Evolutionary conservation across 2,329 filamentous ascomycete genomes (phyloP), one percentile per base, ranked within the genome.

Genomic region (Torrubiellomyces zombiae): DNA sequence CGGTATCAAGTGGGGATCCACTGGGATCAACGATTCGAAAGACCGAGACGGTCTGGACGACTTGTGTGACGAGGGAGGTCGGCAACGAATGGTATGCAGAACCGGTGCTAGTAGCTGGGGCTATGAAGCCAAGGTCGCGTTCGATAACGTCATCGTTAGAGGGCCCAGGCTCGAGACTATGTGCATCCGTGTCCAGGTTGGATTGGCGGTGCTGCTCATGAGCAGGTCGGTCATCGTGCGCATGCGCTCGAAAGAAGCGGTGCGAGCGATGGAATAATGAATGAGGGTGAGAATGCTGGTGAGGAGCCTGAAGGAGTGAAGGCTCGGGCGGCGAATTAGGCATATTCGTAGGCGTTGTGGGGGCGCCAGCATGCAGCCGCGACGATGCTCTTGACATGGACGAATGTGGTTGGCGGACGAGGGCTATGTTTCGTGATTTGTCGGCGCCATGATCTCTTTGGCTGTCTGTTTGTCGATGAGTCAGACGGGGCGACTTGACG

Each of bases 11-110:
- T 24, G 56, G 48, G 15, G 48, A 51, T 32, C 64, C 64, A 21
- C 44, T 40, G 22, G 47, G 45, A 43, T 68, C 60, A 32, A 67
- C 55, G 32, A 62, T 38, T 35, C 67, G 56, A 28, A 69, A 44
- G 40, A 69, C 50, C 14, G 63, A 65, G 33, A 70, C 46, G 36
- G 65, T 69, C 43, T 66, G 55, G 26, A 67, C 50, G 38, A 70
- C 49, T 31, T 50, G 45, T 9, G 53, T 59, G 37, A 63, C 45
- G 37, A 51, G 45, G 14, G 39, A 26, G 2, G 16, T 11, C 18
- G 18, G 21, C 21, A 15, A n/a, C 12, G 19, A 20, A 28, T 6
- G 14, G 16, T 25, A 24, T 35, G 16, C 20, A 24, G 27, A 9
- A 26, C 18, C n/a, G n/a, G n/a, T n/a, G n/a, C n/a, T n/a, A 12